Conservation (phyloP, 768 basidiomycete species). For the Tulasnella calospora region DNA sequence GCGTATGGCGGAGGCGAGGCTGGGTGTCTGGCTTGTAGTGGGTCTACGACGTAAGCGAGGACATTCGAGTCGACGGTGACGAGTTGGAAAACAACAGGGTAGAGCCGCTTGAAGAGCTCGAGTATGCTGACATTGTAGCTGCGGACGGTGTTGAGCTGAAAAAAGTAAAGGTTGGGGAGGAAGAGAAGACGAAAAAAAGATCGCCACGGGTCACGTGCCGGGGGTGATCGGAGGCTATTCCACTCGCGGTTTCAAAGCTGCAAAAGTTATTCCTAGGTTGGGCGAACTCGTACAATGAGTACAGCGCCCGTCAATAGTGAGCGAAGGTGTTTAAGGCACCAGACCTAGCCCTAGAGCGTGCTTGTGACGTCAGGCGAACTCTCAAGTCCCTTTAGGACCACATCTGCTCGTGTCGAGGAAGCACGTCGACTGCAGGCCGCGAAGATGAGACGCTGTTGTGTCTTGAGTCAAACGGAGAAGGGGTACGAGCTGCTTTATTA, state of each 20-base stretch:
- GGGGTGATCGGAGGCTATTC: not conserved
- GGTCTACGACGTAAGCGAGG: not conserved
- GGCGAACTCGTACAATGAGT: not conserved
- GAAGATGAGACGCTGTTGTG: not conserved
- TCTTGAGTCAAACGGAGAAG: not conserved
- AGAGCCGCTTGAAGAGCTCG: not conserved
- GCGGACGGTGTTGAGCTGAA: not conserved
- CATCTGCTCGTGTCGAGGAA: not conserved
- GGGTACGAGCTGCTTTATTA: not conserved
- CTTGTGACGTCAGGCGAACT: not conserved
- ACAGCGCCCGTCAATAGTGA: no score
- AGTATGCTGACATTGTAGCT: not conserved
- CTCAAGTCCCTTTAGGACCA: not conserved
- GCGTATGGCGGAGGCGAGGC: not conserved
- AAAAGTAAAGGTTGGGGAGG: not conserved
- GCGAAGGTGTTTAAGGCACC: no score
- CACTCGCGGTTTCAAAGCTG: not conserved
- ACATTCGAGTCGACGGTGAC: not conserved
- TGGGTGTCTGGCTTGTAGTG: not conserved
- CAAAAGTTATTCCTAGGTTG: not conserved
- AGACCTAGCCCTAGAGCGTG: not conserved
- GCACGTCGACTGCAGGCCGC: not conserved
- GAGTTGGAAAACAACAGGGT: slow-evolving; percentile 14
- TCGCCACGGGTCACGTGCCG: not conserved
- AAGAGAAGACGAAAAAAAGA: not conserved